Conservation (phyloP, 805 yeast genomes). For the Yueomyces sp. region DNA sequence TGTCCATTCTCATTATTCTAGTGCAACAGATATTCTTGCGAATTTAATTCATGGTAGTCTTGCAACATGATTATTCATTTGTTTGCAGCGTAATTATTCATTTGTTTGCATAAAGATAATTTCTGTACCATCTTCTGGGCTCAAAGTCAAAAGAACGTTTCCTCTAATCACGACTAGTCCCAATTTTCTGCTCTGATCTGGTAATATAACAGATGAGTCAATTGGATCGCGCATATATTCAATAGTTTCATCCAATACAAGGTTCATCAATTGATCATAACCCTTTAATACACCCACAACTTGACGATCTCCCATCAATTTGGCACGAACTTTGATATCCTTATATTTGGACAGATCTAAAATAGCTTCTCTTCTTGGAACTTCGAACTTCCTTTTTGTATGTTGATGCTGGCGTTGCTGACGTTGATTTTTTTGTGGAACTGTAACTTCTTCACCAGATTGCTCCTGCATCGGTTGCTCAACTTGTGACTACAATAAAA, state of each 20-base stretch:
- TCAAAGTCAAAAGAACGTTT: conserved; percentile 43
- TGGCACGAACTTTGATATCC: conserved; percentile 61
- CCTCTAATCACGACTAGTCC: conserved; percentile 83
- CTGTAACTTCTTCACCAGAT: no score
- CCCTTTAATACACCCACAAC: conserved; percentile 77
- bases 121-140: conserved; percentile 24
- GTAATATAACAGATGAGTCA: conserved; percentile 35
- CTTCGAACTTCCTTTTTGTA: conserved; percentile 34
- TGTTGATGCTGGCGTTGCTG: conserved; percentile 7
- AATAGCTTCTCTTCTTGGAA: conserved; percentile 87
- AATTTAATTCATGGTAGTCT: no score
- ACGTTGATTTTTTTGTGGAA: neutral
- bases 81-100: neutral
- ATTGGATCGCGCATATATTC: conserved; percentile 57
- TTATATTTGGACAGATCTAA: conserved; percentile 65
- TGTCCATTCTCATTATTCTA: no score
- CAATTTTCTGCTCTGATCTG: conserved; percentile 47
- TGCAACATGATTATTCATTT: no score
- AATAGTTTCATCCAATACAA: conserved; percentile 56
- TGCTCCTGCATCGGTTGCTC: no score
- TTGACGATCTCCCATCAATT: conserved; percentile 76
- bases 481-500: no score
- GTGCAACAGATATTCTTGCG: no score
- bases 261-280: conserved; percentile 66
- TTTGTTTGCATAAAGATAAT: conserved; percentile 15